Base-by-base conservation (phyloP, 495 filamentous ascomycete genomes). In the Pseudomonodictys pantanalensis region DNA sequence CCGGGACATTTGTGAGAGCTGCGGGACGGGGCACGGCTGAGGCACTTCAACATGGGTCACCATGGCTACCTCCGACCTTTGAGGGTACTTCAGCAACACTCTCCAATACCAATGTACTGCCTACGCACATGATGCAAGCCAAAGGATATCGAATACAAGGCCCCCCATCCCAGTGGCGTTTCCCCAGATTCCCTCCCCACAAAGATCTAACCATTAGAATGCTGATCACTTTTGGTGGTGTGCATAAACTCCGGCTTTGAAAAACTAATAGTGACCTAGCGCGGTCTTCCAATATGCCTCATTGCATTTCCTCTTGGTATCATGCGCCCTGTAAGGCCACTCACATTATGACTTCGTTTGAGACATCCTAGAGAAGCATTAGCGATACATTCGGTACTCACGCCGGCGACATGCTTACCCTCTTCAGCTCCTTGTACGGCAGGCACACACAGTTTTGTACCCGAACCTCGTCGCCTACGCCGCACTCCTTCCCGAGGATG, bases 361-460 rank as follows among this genome's bases (percentile, higher is more conserved):
- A 77, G 56, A 97, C 61, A 24, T 64, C 61, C 61, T 63, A 30
- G 17, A 33, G 18, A 39, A 15, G 6, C 10, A 28, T 57, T 96
- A 68, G 86, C 77, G 58, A 95, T 90, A 73, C 93, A 89, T 88
- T 92, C 70, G 42, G 43, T 43, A 6, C 49, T 18, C 39, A 17
- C 33, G 15, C 12, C 2, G 25, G 26, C 35, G 8, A 35, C 22
- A 7, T 24, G 86, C 91, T 73, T 79, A 96, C 92, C 78, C 90
- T 83, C 83, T 97, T 99, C 71, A 99, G 77, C 75, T 97, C 95
- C 83, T 99, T 99, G 72, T 92, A 96, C 23, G 93, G 93, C 78
- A 99, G 74, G 75, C 93, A 97, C 56, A 99, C 87, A 72, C 93
- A 99, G 77, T 99, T 99, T 78, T 97, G 93, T 65, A 99, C 91